Evolutionary conservation across 2,329 filamentous ascomycete species (phyloP).

Genomic region (Penicillium sp.): DNA sequence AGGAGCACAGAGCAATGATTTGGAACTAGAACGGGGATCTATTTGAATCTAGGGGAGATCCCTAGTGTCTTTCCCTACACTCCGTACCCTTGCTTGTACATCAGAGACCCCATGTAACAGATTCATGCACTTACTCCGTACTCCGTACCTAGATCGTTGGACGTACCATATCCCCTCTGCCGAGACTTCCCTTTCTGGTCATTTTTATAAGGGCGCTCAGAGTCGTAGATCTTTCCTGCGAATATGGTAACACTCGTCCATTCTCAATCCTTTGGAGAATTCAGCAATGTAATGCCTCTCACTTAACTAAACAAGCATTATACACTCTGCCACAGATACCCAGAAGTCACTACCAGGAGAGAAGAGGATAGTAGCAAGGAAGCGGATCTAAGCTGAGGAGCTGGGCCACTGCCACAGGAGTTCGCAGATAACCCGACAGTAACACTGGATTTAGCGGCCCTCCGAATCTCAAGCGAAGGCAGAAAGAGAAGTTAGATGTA

Average conservation of each 20-base stretch:
- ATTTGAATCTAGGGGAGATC: constrained; percentile 8
- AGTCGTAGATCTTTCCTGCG: too few species aligned
- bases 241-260: not conserved
- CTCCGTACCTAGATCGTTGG: not conserved
- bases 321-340: not conserved
- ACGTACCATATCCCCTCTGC: not conserved
- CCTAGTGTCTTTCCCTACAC: not conserved
- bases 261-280: not conserved
- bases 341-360: not conserved
- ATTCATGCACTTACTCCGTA: constrained; percentile 7
- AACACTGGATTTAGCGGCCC: not conserved
- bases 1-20: not conserved
- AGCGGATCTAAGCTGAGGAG: not conserved
- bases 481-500: not conserved
- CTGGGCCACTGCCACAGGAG: not conserved
- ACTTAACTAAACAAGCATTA: not conserved
- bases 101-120: constrained; percentile 4
- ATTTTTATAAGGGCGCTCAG: not conserved
- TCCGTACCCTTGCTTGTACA: constrained; percentile 4
- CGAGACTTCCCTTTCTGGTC: too few species aligned
- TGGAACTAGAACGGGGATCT: not conserved
- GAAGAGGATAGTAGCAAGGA: not conserved
- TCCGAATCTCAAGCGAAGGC: not conserved
- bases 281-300: too few species aligned
- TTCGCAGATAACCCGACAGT: not conserved